Evolutionary conservation across 345 rosid species (phyloP), one percentile per base, ranked within the genome.

Genomic region (Dovyalis caffra): DNA sequence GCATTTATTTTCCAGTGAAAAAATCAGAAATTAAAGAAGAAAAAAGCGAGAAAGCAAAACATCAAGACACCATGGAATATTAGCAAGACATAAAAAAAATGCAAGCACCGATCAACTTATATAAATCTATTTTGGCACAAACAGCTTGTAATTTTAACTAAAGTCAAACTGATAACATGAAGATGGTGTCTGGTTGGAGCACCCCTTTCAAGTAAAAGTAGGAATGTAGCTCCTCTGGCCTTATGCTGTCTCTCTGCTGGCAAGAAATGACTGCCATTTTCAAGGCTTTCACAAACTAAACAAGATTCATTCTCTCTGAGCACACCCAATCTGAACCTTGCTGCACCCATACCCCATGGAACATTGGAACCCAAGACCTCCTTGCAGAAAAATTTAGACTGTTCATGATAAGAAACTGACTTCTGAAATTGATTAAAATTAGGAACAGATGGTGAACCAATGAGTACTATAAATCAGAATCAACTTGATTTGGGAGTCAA

Each of bases 61-160:
- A 29, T 7, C 7, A 37, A 18, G 8, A 9, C 23, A 58, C 63
- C 31, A 20, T 25, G 16, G 29, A 15, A 23, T 60, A 64, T 11
- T 7, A 21, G 25, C 23, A 33, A 51, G 65, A 51, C 64, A 47
- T 56, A 31, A 34, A 49, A 12, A 4, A 4, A 62, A 18, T 40
- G 8, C 7, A 68, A 51, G 51, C 34, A 56, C 34, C 28, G 26
- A 77, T 40, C 43, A 38, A 12, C 20, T 72, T 40, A 12, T 58
- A 38, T 18, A 68, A 43, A 69, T 28, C 32, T 11, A 26, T 32
- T 70, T 75, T 25, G 45, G 51, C 72, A 71, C 38, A 40, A 31
- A 62, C 5, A 43, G 45, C 23, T n/a, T 70, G 49, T 34, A 51
- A 31, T 29, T 38, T 64, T 62, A 74, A 51, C 64, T 31, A 71